phyloP scores from a whole-genome alignment of 371 early-diverging fungal genomes.

The Umbelopsis sp. region DNA sequence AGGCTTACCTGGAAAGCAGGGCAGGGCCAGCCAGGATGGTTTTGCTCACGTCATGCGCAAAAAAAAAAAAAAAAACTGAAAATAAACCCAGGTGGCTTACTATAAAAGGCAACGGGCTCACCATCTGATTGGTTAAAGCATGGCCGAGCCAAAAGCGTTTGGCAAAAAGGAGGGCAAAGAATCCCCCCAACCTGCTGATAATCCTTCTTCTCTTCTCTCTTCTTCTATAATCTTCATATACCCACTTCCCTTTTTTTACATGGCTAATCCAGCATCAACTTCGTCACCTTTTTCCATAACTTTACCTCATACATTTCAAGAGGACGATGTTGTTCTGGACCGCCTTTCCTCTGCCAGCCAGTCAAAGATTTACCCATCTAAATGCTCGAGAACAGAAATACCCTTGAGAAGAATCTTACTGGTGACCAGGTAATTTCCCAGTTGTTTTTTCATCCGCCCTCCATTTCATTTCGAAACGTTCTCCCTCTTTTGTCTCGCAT shows the following conservation, averaged over 20 bases:
- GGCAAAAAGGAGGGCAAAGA: neutral
- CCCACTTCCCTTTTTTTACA: neutral
- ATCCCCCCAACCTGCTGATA: neutral
- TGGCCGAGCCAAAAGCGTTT: conserved; percentile 14
- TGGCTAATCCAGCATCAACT: conserved; percentile 18
- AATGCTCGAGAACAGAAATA: conserved; percentile 17
- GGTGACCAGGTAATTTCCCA: conserved; percentile 15
- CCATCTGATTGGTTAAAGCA: conserved; percentile 9
- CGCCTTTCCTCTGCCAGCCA: conserved; percentile 16
- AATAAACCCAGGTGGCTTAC: neutral
- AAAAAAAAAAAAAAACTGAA: neutral
- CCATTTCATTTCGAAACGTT: neutral
- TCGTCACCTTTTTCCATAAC: conserved; percentile 11
- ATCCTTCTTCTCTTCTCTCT: neutral
- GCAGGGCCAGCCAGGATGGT: neutral
- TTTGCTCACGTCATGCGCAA: conserved; percentile 8
- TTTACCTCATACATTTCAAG: conserved; percentile 1
- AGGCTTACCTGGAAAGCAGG: too few relatives aligned
- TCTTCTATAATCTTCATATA: neutral
- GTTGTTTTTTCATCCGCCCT: neutral
- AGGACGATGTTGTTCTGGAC: conserved; percentile 19
- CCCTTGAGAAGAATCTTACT: conserved; percentile 18
- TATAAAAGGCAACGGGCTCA: neutral
- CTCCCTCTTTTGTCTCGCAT: neutral
- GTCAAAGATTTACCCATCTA: conserved; percentile 16